These are phyloP conservation scores for Beauveria sp. DNA, from an alignment of 2,329 filamentous ascomycete species.

Conservation along the genomic window DNA sequence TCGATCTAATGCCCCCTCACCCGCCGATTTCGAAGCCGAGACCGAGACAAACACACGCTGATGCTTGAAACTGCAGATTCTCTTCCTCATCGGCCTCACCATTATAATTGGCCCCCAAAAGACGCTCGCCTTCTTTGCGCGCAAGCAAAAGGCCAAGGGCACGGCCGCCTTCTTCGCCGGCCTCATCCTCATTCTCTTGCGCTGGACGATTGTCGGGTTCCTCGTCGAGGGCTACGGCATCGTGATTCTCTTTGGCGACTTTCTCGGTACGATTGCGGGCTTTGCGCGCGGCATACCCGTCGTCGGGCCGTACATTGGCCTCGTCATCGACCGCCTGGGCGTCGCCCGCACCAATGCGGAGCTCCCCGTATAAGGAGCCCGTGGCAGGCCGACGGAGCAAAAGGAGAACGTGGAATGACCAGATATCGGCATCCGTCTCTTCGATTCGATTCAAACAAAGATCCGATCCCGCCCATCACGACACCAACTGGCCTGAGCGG, in stretches of 20 bases:
- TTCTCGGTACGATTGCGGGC: conserved; percentile 82
- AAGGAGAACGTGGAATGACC: not conserved
- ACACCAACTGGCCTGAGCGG: not conserved
- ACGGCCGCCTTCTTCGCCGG: conserved; percentile 82
- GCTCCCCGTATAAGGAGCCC: conserved; percentile 58
- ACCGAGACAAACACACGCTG: not conserved
- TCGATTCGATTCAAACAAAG: not conserved
- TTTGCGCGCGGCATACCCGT: conserved; percentile 82
- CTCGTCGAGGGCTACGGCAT: conserved; percentile 88
- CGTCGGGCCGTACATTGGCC: conserved; percentile 77
- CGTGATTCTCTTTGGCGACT: conserved; percentile 89
- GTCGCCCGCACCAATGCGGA: conserved; percentile 66
- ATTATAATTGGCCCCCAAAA: conserved; percentile 92
- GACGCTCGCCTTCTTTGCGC: conserved; percentile 88
- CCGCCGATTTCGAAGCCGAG: conserved; percentile 10
- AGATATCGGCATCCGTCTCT: not conserved
- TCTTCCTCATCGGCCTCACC: conserved; percentile 93
- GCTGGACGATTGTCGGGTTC: conserved; percentile 90
- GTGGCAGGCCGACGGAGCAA: not conserved
- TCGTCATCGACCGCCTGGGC: conserved; percentile 62
- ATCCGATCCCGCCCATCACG: not conserved
- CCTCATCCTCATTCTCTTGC: conserved; percentile 75
- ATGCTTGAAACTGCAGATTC: conserved; percentile 54
- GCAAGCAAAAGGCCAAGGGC: conserved; percentile 85
- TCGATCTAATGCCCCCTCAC: conserved; percentile 9